phyloP scores from a whole-genome alignment of 2,329 filamentous ascomycete genomes.

The Penicillium sp. region DNA sequence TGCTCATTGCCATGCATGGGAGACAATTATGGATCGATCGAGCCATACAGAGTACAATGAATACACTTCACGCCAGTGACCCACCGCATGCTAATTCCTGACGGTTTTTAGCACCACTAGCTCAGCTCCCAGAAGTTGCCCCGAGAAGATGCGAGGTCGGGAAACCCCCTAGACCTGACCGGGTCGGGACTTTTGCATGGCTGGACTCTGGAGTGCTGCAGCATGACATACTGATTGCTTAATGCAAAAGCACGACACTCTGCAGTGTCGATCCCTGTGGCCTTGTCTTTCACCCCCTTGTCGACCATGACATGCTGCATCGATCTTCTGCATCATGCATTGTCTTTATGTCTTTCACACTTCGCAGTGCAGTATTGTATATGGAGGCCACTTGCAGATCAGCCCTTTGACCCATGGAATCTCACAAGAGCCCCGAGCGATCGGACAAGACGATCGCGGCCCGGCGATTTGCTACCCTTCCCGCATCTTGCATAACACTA shows the following conservation, averaged over 20 bases:
- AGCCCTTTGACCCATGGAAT: background rate
- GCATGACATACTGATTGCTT: slow-evolving; percentile 1
- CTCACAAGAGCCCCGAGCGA: background rate
- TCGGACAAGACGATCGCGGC: slow-evolving; percentile 9
- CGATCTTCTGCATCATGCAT: slow-evolving; percentile 1
- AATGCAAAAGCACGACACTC: slow-evolving; percentile 4
- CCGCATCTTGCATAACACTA: slow-evolving; percentile 15
- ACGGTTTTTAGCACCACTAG: slow-evolving; percentile 17
- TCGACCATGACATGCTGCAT: slow-evolving; percentile 1
- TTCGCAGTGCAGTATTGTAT: background rate
- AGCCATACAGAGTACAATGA: slow-evolving; percentile 14
- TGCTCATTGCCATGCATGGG: background rate
- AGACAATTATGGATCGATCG: slow-evolving; percentile 10
- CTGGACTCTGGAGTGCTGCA: background rate
- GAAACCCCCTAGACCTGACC: background rate
- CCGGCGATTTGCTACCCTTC: slow-evolving; percentile 3
- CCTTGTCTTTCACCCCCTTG: background rate
- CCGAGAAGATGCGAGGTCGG: slow-evolving; percentile 1
- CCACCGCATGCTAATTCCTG: slow-evolving; percentile 10
- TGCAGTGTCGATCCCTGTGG: slow-evolving; percentile 8
- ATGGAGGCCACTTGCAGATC: background rate
- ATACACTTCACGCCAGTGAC: slow-evolving; percentile 6
- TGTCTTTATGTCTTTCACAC: background rate
- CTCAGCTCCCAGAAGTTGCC: slow-evolving; percentile 7
- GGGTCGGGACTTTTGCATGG: background rate